Percentiles rank a stretch among this genome's conserved stretches.
Conservation (phyloP, 176 grass and related monocot species). For the Cenchrus fungigraminus region DNA sequence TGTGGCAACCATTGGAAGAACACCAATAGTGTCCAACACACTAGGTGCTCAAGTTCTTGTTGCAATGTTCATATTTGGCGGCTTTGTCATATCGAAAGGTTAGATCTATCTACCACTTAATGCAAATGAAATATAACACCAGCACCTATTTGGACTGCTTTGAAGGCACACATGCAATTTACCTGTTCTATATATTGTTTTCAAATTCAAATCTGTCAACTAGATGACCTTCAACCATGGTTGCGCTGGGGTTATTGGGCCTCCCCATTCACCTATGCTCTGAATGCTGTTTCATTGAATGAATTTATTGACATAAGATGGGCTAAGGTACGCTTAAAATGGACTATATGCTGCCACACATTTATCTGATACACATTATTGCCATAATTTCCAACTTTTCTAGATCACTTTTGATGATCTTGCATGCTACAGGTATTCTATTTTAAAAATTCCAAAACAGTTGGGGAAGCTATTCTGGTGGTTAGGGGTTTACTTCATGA, state of each 20-base stretch:
- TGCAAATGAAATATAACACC: no score
- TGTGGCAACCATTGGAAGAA: constrained; percentile 74
- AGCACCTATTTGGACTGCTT: no score
- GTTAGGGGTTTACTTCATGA: constrained; percentile 62
- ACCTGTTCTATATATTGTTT: not conserved
- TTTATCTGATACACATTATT: not conserved
- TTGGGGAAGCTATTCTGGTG: constrained; percentile 69
- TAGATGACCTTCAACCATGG: constrained; percentile 69
- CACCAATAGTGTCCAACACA: constrained; percentile 78
- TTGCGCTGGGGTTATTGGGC: constrained; percentile 64
- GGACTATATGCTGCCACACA: not conserved
- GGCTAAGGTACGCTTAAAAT: constrained; percentile 59
- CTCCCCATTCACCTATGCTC: constrained; percentile 67
- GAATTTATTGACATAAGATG: constrained; percentile 82
- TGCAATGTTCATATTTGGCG: constrained; percentile 68
- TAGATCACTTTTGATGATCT: not conserved
- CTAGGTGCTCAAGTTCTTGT: constrained; percentile 59
- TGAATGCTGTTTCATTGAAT: constrained; percentile 61
- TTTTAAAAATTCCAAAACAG: constrained; percentile 51
- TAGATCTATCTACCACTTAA: not conserved
- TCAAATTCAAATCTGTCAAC: not conserved
- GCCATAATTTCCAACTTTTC: not conserved
- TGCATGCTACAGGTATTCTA: constrained; percentile 57
- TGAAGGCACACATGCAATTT: not conserved
- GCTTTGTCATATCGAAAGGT: constrained; percentile 89